A percentile compares a stretch with the other conserved stretches of the same genome.
Conservation (phyloP, 768 basidiomycete species). For the Rhizopogon vulgaris region DNA sequence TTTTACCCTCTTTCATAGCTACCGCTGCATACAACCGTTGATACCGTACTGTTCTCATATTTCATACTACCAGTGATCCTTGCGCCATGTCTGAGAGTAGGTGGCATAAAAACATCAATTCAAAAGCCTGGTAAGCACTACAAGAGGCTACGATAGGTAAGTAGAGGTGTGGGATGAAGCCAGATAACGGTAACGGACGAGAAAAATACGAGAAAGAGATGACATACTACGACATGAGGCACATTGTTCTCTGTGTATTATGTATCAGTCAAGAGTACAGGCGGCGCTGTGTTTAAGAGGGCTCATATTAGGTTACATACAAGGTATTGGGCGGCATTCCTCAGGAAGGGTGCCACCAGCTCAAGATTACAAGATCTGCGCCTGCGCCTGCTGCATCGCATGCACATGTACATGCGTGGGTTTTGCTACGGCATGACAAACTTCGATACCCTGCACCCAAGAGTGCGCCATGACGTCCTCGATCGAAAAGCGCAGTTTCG, state of each 20-base stretch:
- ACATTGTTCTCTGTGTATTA: slow-evolving; percentile 19
- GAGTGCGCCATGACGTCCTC: slow-evolving; percentile 75
- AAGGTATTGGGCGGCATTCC: slow-evolving; percentile 1
- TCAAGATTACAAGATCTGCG: slow-evolving; percentile 28
- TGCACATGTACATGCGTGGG: slow-evolving; percentile 70
- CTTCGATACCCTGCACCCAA: slow-evolving; percentile 79
- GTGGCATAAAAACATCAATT: background rate
- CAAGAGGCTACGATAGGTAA: slow-evolving; percentile 15
- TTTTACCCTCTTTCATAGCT: too few relatives aligned
- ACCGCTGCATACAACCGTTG: background rate
- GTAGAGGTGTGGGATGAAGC: background rate
- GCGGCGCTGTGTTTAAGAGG: background rate
- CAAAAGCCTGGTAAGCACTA: slow-evolving; percentile 8
- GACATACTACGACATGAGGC: slow-evolving; percentile 5
- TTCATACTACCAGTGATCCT: background rate
- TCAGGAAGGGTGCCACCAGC: background rate
- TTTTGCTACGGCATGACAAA: slow-evolving; percentile 62
- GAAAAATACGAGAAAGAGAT: slow-evolving; percentile 5
- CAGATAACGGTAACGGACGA: background rate
- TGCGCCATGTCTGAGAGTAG: background rate
- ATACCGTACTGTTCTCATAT: background rate
- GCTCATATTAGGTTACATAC: slow-evolving; percentile 1
- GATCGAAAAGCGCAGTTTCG: slow-evolving; percentile 65
- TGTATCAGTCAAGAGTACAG: slow-evolving; percentile 4
- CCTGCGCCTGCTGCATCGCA: slow-evolving; percentile 53